Evolutionary conservation across 2,329 filamentous ascomycete genomes (phyloP), one percentile per base, ranked within the genome.

Genomic region (Fusarium temperatum): DNA sequence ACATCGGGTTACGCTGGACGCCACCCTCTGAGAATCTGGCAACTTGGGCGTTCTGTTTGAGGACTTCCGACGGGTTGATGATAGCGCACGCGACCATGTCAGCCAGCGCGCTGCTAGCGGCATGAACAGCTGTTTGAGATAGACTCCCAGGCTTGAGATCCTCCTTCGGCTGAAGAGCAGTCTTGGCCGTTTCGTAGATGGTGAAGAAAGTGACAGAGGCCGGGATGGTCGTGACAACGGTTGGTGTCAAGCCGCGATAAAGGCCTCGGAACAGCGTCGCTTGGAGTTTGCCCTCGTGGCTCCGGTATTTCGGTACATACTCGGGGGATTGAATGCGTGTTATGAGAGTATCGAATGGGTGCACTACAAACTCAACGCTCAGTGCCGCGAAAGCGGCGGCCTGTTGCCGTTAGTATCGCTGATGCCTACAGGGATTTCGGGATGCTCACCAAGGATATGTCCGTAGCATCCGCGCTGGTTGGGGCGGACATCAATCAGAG

Each of bases 31-130:
- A 70, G 17, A 70, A 70, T 14, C 67, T 66, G 1, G 72, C 60
- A 3, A 73, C 63, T 22, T 73, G 71, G 0, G 66, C 71, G 1
- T 73, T 73, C 6, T 73, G 71, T 5, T 73, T 73, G 1, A 73
- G 53, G 1, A 73, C 71, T 5, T 73, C 70, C 1, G 71, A 73
- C 9, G 71, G 71, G n/a, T 73, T 73, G 39, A 70, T 71, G 5
- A 73, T 73, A 13, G 62, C 66, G 44, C 71, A 73, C 2, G 72
- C 58, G 9, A 73, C 54, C 54, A 73, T 73, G 13, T 73, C 71
- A 20, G 71, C 71, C 0, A 63, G 14, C 3, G 70, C 71, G 41
- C 70, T 73, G 24, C 71, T 74, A 2, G 51, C 41, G 2, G 68
- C 62, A 30, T 73, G 71, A 13, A 68, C 36, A 28, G 62, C 70